Evolutionary conservation across 2,329 filamentous ascomycete species (phyloP), one percentile per base, ranked within the genome.

Genomic region (Cytospora chrysosperma): DNA sequence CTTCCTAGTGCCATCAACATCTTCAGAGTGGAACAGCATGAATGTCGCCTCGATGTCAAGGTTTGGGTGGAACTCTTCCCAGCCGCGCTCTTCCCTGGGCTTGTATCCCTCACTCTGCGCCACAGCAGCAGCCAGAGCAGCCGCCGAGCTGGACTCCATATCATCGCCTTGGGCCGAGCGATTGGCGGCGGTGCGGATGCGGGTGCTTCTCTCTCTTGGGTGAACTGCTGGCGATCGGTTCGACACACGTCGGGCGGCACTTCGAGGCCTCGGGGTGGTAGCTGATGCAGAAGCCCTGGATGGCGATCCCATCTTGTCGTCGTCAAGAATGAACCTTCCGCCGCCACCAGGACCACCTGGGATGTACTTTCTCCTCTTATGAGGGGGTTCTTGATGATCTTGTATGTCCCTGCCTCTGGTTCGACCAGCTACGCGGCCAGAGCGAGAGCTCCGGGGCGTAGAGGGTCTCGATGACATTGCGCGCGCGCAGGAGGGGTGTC

Each of bases 1-100:
- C 65, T 82, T 83, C 27, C 81, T 78, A 50, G 87, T 81, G 24
- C 92, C 92, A 73, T 98, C 94, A 8, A 98, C 89, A 68, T 96
- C 91, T 67, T 95, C 88, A 2, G 93, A 88, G 56, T 85, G 87
- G 72, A 93, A 93, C 3, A 97, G 82, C 69, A 89, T 86, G 68
- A 97, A 89, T 4, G 85, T 86, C 15, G 84, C 84, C 62, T 97
- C 92, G 56, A 97, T 93, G 77, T 98, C 93, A 59, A 99, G 85
- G 71, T 97, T 92, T 0, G 92, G 93, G 75, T 99, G 95, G 68
- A 98, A 98, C 74, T 99, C 95, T 72, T 97, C 93, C 93, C 94
- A 99, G 59, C 92, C 92, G 67, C 94, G 88, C 79, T 99, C 95
- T 77, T 99, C 95, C 72, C 95, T 85, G 34, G 95, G 95, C 75